These are phyloP conservation scores for Oryza coarctata DNA, from an alignment of 176 grass and related monocot species.

Conservation along the genomic window DNA sequence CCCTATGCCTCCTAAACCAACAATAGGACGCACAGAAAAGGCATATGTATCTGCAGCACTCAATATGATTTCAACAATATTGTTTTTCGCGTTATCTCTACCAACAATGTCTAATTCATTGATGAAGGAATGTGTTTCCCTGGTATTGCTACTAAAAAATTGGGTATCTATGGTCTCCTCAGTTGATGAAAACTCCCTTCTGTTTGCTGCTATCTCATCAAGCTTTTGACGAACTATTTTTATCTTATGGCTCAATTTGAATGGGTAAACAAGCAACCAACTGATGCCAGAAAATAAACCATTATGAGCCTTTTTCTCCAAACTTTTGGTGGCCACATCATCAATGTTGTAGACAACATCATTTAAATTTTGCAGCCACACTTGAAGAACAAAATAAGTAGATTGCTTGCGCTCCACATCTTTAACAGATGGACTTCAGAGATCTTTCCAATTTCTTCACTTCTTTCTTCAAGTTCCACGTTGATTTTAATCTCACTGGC, in stretches of 20 bases:
- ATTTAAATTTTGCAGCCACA: neutral
- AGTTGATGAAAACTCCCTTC: neutral
- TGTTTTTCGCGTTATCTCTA: neutral
- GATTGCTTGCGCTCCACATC: neutral
- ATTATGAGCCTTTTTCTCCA: neutral
- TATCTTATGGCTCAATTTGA: neutral
- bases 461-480: neutral
- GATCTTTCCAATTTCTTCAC: neutral
- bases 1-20: slow-evolving; percentile 12
- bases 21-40: neutral
- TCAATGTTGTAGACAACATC: neutral
- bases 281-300: neutral
- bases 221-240: neutral
- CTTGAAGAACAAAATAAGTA: neutral
- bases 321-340: neutral
- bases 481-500: neutral
- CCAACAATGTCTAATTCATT: neutral
- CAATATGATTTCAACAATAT: neutral
- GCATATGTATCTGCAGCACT: neutral
- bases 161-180: neutral
- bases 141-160: neutral
- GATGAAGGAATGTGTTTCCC: neutral
- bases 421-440: neutral
- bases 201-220: neutral
- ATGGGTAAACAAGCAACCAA: too few relatives aligned